phyloP scores from a whole-genome alignment of 768 basidiomycete genomes.

The Mycena alexandri region DNA sequence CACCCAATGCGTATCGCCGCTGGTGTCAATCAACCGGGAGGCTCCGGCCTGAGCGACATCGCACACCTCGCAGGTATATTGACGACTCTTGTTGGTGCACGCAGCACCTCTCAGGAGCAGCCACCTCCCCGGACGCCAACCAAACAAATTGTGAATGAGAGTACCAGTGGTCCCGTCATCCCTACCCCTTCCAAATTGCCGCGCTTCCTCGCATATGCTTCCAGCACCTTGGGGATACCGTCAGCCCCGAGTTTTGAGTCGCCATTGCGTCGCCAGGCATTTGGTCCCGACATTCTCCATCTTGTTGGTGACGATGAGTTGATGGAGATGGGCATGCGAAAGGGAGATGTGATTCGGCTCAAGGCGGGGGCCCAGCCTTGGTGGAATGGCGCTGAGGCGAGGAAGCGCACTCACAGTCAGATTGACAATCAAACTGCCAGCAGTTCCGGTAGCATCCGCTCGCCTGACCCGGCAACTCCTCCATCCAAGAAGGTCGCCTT shows the following conservation, averaged over 20 bases:
- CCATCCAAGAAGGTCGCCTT: constrained; percentile 8
- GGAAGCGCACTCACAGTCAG: constrained; percentile 13
- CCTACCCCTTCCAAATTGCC: constrained; percentile 9
- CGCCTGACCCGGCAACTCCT: background rate
- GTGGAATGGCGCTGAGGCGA: constrained; percentile 33
- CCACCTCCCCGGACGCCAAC: too few species aligned
- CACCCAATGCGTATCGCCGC: constrained; percentile 9
- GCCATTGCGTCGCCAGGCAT: background rate
- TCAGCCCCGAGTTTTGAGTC: background rate
- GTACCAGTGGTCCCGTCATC: background rate
- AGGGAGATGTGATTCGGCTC: constrained; percentile 20
- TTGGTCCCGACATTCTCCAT: constrained; percentile 18
- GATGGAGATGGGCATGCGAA: background rate
- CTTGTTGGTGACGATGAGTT: background rate
- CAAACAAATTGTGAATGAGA: too few species aligned
- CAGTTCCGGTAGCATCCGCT: background rate
- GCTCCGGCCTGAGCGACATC: background rate
- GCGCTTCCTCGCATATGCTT: background rate
- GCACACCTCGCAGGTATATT: constrained; percentile 10
- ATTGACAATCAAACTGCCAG: background rate
- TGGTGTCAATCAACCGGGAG: constrained; percentile 12
- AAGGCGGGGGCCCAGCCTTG: constrained; percentile 24
- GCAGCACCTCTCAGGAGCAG: too few species aligned
- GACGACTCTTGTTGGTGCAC: background rate
- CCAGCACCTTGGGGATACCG: background rate